A percentile compares a stretch with the other conserved stretches of the same genome.
Conservation (phyloP, 352 stramenopile genomes). For the Pythium apleroticum region DNA sequence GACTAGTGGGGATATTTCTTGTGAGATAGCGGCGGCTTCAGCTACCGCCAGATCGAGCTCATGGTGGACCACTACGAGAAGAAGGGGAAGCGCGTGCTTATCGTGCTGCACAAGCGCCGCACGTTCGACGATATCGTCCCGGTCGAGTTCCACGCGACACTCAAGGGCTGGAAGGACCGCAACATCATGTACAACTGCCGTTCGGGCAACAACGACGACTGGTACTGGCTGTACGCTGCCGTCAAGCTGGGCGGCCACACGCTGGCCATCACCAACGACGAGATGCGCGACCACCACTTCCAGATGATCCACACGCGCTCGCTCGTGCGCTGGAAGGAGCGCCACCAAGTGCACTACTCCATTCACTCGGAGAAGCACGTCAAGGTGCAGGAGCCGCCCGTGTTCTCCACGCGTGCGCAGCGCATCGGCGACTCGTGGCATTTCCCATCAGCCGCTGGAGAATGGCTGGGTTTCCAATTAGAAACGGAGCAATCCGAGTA, state of each 20-base stretch:
- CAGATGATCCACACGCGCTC: conserved; percentile 95
- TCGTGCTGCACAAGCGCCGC: conserved; percentile 96
- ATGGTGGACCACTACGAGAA: conserved; percentile 91
- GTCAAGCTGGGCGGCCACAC: conserved; percentile 78
- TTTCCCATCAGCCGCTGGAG: conserved; percentile 42
- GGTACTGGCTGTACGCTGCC: conserved; percentile 98
- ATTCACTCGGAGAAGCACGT: conserved; percentile 45
- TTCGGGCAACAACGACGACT: conserved; percentile 98
- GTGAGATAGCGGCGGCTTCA: conserved; percentile 81
- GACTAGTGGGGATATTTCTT: background rate
- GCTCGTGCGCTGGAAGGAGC: conserved; percentile 97
- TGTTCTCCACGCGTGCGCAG: conserved; percentile 64
- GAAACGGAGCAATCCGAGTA: conserved; percentile 29
- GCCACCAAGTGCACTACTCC: conserved; percentile 94
- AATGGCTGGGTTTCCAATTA: conserved; percentile 57
- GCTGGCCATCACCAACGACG: conserved; percentile 96
- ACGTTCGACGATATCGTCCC: conserved; percentile 89
- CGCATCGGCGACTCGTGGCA: conserved; percentile 62
- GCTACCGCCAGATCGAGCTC: conserved; percentile 95
- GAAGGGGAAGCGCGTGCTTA: conserved; percentile 86
- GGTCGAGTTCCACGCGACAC: conserved; percentile 56
- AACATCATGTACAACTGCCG: conserved; percentile 92
- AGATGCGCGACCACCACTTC: conserved; percentile 99
- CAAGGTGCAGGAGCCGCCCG: conserved; percentile 50
- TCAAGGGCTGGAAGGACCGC: conserved; percentile 73